A percentile compares a stretch with the other conserved stretches of the same genome.
Evolutionary conservation across 2,329 filamentous ascomycete genomes (phyloP).

Genomic region (Phaeophleospora eucalypticola): DNA sequence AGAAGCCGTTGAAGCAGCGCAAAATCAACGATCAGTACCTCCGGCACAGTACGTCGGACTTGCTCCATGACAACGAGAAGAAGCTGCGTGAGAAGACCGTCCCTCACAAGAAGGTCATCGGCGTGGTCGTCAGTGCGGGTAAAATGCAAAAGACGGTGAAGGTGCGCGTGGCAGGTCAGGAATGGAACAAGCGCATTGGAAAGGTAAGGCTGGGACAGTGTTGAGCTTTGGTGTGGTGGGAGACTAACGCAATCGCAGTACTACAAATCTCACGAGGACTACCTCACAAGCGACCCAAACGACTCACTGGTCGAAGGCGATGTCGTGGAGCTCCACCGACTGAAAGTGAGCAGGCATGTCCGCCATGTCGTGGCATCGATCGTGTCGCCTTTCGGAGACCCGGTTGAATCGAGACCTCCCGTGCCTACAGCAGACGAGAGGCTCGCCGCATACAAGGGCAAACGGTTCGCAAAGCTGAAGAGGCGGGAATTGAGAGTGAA

Average conservation of each 20-base stretch:
- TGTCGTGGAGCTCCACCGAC: slow-evolving; percentile 67
- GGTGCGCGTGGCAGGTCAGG: slow-evolving; percentile 65
- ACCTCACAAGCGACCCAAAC: slow-evolving; percentile 75
- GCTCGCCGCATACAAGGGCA: slow-evolving; percentile 51
- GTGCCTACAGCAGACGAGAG: slow-evolving; percentile 63
- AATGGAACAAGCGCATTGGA: slow-evolving; percentile 68
- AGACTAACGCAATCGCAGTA: slow-evolving; percentile 40
- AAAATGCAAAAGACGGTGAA: slow-evolving; percentile 76
- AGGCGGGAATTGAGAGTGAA: slow-evolving; percentile 25
- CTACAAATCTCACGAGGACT: slow-evolving; percentile 61
- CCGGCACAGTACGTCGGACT: slow-evolving; percentile 19
- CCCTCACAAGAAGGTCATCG: slow-evolving; percentile 36
- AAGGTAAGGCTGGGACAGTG: slow-evolving; percentile 53
- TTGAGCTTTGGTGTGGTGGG: not conserved
- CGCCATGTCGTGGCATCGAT: slow-evolving; percentile 72
- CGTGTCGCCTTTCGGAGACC: slow-evolving; percentile 64
- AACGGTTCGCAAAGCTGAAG: slow-evolving; percentile 56
- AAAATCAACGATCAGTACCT: slow-evolving; percentile 16
- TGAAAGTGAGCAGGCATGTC: slow-evolving; percentile 62
- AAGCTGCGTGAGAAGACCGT: slow-evolving; percentile 21
- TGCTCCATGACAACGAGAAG: slow-evolving; percentile 25
- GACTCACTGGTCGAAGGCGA: slow-evolving; percentile 70
- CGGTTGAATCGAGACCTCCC: slow-evolving; percentile 60
- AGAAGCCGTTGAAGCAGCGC: slow-evolving; percentile 16
- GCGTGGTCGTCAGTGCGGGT: slow-evolving; percentile 73